Evolutionary conservation across 2,329 filamentous ascomycete species (phyloP), one percentile per base, ranked within the genome.

Genomic region (Claviceps lovelessii): DNA sequence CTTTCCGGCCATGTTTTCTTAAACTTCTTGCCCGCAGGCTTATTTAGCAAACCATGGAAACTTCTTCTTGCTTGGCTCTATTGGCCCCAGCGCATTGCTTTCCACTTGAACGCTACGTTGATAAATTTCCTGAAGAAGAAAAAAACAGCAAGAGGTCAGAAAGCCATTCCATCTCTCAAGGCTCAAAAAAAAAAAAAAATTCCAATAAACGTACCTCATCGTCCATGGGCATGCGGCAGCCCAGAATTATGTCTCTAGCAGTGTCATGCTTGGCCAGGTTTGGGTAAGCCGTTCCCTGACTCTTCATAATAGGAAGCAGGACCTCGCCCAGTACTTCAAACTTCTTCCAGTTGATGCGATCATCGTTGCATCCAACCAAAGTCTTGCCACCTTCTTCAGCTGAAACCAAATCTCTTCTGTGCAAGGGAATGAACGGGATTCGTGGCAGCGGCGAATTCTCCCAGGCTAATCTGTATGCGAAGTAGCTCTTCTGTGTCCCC

Each of bases 271-370:
- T 83, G 39, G 75, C 73, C 58, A 91, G 73, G 58, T 84, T 85
- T 31, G 82, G 80, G 62, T 96, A 96, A 5, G 89, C 84, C 51
- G 83, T 83, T 54, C 87, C 86, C 69, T 97, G 90, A 63, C 91
- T 95, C 70, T 85, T 86, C 79, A 96, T 94, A 54, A 98, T 84
- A 2, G 88, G 86, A 57, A 96, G 76, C 53, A 97, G 79, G 5
- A 96, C 87, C 62, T 97, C 91, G 7, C 90, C 90, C 70, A 97
- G 83, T 37, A 98, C 85, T 69, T 97, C 91, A 63, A 97, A 98
- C 67, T 98, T 98, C 70, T 86, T 90, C 93, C 93, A 98, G 67
- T 97, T 97, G 66, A 98, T 88, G 52, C 88, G 77, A 58, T 88
- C 81, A 59, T 76, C 81, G 57, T 81, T 77, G 2, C 80, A 76